Conservation (phyloP, 176 grass and related monocot species). For the Oryza rufipogon region DNA sequence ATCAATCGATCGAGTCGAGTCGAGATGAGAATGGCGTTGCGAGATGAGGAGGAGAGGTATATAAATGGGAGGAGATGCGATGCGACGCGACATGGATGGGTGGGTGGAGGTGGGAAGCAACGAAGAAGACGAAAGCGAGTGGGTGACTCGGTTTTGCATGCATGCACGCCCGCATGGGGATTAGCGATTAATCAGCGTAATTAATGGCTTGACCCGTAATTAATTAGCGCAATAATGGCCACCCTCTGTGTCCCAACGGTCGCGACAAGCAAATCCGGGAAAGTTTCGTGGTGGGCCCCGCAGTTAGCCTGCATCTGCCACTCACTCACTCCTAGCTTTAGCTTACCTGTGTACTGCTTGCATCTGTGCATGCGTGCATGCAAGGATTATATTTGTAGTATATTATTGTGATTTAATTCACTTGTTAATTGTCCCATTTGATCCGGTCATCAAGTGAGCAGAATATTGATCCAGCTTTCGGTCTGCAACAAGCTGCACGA, state of each 20-base stretch:
- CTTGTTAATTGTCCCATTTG: neutral
- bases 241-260: neutral
- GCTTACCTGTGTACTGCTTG: neutral
- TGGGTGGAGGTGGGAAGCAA: neutral
- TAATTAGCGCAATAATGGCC: conserved; percentile 13
- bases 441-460: neutral
- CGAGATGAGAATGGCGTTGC: neutral
- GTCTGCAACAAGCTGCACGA: neutral
- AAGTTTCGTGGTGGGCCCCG: neutral
- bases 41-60: neutral
- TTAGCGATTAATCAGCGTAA: neutral
- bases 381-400: too few relatives aligned
- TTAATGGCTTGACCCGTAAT: neutral
- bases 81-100: neutral
- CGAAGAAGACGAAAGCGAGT: neutral
- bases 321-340: too few relatives aligned
- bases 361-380: neutral
- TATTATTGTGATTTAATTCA: too few relatives aligned
- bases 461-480: neutral
- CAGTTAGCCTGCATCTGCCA: neutral
- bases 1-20: too few relatives aligned
- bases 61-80: neutral
- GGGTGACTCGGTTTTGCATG: neutral
- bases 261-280: neutral
- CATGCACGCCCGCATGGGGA: neutral